Conservation (phyloP, 2,329 filamentous ascomycete species). For the Arthroderma sp. region DNA sequence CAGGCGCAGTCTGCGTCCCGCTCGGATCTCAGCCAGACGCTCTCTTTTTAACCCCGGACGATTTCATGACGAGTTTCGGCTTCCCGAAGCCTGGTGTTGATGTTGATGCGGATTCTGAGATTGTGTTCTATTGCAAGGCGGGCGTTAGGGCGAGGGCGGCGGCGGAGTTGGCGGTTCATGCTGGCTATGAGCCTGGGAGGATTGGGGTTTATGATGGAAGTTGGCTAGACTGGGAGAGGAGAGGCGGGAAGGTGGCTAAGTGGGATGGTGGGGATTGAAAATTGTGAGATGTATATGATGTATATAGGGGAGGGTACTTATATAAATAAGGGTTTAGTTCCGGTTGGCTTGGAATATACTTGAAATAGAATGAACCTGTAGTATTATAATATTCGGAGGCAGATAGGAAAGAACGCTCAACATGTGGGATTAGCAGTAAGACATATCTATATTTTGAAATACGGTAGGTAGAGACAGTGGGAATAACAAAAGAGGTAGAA, state of each 20-base stretch:
- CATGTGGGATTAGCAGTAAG: neutral
- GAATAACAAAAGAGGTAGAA: no score
- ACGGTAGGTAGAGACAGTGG: no score
- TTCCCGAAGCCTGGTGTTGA: conserved; percentile 53
- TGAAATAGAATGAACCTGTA: no score
- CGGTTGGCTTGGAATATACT: no score
- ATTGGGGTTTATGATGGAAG: conserved; percentile 38
- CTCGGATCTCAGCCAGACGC: conserved; percentile 64
- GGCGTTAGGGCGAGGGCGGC: conserved; percentile 72
- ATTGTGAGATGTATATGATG: conserved; percentile 5
- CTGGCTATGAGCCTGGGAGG: conserved; percentile 58
- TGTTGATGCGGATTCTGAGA: conserved; percentile 17
- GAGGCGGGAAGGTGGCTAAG: conserved; percentile 50
- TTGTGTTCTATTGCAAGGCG: conserved; percentile 89
- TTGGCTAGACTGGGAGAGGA: conserved; percentile 63
- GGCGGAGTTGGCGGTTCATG: conserved; percentile 60
- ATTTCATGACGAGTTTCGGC: conserved; percentile 74
- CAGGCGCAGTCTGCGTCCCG: conserved; percentile 69
- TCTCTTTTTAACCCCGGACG: conserved; percentile 59
- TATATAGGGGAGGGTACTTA: conserved; percentile 2
- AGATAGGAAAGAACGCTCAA: no score
- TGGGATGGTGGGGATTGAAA: conserved; percentile 19
- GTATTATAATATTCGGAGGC: neutral
- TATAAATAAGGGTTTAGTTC: neutral
- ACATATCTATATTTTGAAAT: no score